Evolutionary conservation across 257 asterid genomes (phyloP).

Genomic region (Solanum bulbocastanum): DNA sequence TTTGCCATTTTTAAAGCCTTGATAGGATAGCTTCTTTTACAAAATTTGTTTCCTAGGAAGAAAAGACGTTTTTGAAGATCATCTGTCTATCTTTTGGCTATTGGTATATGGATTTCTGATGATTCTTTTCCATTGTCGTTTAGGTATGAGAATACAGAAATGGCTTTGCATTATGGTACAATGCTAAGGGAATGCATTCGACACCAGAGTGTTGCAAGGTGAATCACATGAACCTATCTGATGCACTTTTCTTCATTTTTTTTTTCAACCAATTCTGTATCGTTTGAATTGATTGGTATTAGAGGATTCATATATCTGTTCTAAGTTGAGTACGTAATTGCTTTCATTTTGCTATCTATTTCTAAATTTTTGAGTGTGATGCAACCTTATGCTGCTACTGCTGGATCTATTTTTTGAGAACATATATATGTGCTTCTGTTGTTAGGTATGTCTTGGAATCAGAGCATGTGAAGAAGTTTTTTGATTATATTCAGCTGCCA

Average conservation of each 20-base stretch:
- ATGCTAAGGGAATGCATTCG: constrained; percentile 99
- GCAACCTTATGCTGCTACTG: not conserved
- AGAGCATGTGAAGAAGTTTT: constrained; percentile 39
- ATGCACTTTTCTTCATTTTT: not conserved
- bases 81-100: not conserved
- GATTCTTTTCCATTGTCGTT: constrained; percentile 5
- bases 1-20: not conserved
- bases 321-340: not conserved
- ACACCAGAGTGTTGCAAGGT: constrained; percentile 95
- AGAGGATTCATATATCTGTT: not conserved
- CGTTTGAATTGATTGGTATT: not conserved
- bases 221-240: constrained; percentile 11
- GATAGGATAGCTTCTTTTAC: not conserved
- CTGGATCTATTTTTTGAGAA: not conserved
- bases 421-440: not conserved
- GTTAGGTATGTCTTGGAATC: constrained; percentile 38
- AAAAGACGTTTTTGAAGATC: not conserved
- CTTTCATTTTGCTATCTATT: not conserved
- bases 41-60: not conserved
- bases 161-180: constrained; percentile 96
- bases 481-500: constrained; percentile 33
- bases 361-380: not conserved
- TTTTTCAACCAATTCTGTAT: not conserved
- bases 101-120: constrained; percentile 7
- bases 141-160: constrained; percentile 71